phyloP scores from a whole-genome alignment of 106 monocot genomes.

The Dioscorea alata region DNA sequence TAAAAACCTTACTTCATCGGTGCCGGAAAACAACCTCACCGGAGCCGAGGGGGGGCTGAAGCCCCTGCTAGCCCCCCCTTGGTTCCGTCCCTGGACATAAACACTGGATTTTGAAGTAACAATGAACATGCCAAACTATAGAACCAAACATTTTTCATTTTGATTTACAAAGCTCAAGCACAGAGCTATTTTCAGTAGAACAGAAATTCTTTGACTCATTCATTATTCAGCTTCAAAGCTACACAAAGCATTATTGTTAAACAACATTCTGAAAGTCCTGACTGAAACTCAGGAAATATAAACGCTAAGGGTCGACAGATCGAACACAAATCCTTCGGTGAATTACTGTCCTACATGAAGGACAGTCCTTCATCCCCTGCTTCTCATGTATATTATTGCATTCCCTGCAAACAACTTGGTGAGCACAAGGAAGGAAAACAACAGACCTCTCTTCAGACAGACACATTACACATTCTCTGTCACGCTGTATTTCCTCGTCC shows the following conservation, averaged over 20 bases:
- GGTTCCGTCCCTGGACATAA: too few species aligned
- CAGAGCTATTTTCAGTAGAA: too few species aligned
- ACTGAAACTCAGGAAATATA: slow-evolving; percentile 4
- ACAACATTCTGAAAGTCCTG: background rate
- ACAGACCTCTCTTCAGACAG: slow-evolving; percentile 57
- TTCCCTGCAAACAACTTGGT: slow-evolving; percentile 45
- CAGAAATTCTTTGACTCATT: background rate
- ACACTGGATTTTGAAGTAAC: too few species aligned
- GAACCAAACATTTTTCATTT: too few species aligned
- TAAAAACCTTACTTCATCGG: too few species aligned
- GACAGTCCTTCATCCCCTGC: slow-evolving; percentile 58
- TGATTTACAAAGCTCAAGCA: too few species aligned
- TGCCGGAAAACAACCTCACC: too few species aligned
- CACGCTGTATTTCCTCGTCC: slow-evolving; percentile 37
- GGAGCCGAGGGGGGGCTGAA: too few species aligned
- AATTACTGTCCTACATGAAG: slow-evolving; percentile 53
- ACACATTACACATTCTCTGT: slow-evolving; percentile 72
- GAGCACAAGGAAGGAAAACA: slow-evolving; percentile 58
- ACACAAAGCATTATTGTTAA: slow-evolving; percentile 10
- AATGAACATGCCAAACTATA: too few species aligned
- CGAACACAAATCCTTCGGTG: slow-evolving; percentile 41
- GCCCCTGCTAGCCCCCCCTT: too few species aligned
- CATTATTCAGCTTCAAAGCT: slow-evolving; percentile 22
- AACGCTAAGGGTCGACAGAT: slow-evolving; percentile 16
- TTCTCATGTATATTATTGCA: slow-evolving; percentile 58